Evolutionary conservation across 106 monocot genomes (phyloP).

Genomic region (Gastrodia elata): DNA sequence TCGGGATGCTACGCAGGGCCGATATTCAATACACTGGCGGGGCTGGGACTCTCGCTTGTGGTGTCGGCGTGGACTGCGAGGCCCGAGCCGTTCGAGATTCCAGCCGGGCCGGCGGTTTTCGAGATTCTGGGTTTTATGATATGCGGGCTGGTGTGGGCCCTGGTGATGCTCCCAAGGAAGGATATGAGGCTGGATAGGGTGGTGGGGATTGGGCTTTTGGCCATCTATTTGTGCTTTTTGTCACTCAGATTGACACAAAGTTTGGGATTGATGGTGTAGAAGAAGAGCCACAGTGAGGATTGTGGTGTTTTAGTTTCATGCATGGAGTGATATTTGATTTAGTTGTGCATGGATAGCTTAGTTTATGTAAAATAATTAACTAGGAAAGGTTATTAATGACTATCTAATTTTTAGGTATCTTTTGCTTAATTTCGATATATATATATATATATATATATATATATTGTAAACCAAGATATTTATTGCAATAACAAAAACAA

Average conservation of each 20-base stretch:
- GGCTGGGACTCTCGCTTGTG: constrained; percentile 34
- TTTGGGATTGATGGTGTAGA: constrained; percentile 24
- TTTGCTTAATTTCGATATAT: too few species aligned
- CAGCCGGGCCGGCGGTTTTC: constrained; percentile 17
- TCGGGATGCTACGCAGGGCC: constrained; percentile 42
- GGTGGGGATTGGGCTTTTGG: constrained; percentile 31
- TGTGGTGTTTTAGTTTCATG: too few species aligned
- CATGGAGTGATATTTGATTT: too few species aligned
- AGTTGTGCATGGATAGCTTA: too few species aligned
- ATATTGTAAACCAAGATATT: too few species aligned
- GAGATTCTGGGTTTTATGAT: constrained; percentile 41
- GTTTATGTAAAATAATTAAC: too few species aligned
- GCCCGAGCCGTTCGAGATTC: constrained; percentile 30
- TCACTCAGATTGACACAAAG: constrained; percentile 29
- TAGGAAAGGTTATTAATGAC: too few species aligned
- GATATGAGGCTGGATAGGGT: constrained; percentile 36
- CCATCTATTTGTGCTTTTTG: constrained; percentile 37
- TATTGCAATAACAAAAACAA: too few species aligned
- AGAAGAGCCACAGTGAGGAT: too few species aligned
- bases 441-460: too few species aligned
- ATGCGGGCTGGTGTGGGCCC: constrained; percentile 31
- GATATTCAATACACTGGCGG: constrained; percentile 36
- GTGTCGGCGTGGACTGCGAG: constrained; percentile 30
- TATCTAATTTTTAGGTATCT: too few species aligned
- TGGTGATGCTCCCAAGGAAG: constrained; percentile 23